Base-by-base conservation (phyloP, 106 monocot genomes). In the Acorus calamus region DNA sequence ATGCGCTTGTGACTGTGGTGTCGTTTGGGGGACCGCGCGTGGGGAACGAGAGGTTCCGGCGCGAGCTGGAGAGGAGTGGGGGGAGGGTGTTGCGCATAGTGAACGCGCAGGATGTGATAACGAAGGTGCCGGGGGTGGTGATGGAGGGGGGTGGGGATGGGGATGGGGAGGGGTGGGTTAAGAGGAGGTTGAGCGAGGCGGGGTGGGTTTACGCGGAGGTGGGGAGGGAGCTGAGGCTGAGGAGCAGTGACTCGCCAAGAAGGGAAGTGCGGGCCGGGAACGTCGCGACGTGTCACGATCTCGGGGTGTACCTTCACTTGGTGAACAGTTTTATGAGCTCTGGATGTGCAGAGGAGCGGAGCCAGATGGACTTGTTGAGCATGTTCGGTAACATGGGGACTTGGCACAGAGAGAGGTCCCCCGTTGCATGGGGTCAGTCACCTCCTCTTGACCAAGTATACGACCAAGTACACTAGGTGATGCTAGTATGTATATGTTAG, bases 11-110 rank as follows among this genome's bases (percentile, higher is more conserved):
- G 8, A 71, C 83, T 0, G 83, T 80, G 0, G 55, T 89, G 2
- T 80, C 89, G 6, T 89, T 89, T 68, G 85, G 83, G 41, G 79
- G 85, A 0, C 89, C 89, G 2, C 69, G 85, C 0, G 84, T 89
- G 42, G 89, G 85, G 3, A 89, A 89, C 64, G 44, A 57, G 2
- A 64, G 77, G 46, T 89, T 89, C 83, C 74, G 79, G 28, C 48
- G 69, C 0, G 14, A 52, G 45, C 11, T 89, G 14, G 83, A 89
- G 56, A 68, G 69, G 8, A 59, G 57, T n/a, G 89, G 89, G 5
- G 63, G 68, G 66, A 85, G 76, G 64, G 85, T 86, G 6, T 73
- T 89, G 2, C 60, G 85, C 5, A 75, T 89, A 0, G 85, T 89
- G 14, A 89, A 89, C 80, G 54, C 74, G 3, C 51, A 66, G 4